Conservation (phyloP, 2,329 filamentous ascomycete species). For the Hypoxylon sp. region DNA sequence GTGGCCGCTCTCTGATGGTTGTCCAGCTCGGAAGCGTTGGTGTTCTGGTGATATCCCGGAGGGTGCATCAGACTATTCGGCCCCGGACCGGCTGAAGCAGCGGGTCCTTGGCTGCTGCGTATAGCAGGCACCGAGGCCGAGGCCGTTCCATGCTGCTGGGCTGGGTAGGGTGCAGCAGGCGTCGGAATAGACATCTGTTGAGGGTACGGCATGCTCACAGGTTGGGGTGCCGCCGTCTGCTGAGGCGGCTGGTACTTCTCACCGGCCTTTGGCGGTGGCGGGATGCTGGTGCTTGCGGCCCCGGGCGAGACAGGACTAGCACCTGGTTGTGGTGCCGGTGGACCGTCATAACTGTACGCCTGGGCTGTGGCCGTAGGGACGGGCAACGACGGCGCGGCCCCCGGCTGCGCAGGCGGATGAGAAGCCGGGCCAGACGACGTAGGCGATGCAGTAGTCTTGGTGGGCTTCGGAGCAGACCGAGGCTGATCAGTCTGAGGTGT, state of each 20-base stretch:
- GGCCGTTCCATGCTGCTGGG: slow-evolving; percentile 55
- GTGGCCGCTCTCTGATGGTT: slow-evolving; percentile 56
- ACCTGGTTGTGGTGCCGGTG: slow-evolving; percentile 65
- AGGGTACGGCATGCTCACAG: slow-evolving; percentile 49
- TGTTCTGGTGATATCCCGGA: slow-evolving; percentile 65
- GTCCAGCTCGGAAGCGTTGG: slow-evolving; percentile 59
- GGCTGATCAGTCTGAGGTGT: slow-evolving; percentile 44
- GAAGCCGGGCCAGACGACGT: slow-evolving; percentile 37
- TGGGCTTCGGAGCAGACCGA: slow-evolving; percentile 40
- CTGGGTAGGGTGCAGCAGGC: slow-evolving; percentile 51
- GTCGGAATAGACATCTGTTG: slow-evolving; percentile 62
- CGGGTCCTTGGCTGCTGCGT: slow-evolving; percentile 40
- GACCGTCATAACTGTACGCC: slow-evolving; percentile 48
- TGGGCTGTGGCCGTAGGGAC: slow-evolving; percentile 51
- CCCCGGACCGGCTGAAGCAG: slow-evolving; percentile 38
- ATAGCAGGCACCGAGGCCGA: slow-evolving; percentile 48
- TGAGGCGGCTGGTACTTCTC: slow-evolving; percentile 52
- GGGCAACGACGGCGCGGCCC: slow-evolving; percentile 55
- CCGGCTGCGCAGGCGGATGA: slow-evolving; percentile 57
- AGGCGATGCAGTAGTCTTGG: slow-evolving; percentile 44
- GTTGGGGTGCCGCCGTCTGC: slow-evolving; percentile 43
- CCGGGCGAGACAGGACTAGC: slow-evolving; percentile 57
- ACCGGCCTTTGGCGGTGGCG: slow-evolving; percentile 61
- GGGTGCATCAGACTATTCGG: slow-evolving; percentile 53
- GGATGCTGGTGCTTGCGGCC: slow-evolving; percentile 46